Evolutionary conservation across 2,329 filamentous ascomycete species (phyloP).

Genomic region (Aspergillus costaricaensis): DNA sequence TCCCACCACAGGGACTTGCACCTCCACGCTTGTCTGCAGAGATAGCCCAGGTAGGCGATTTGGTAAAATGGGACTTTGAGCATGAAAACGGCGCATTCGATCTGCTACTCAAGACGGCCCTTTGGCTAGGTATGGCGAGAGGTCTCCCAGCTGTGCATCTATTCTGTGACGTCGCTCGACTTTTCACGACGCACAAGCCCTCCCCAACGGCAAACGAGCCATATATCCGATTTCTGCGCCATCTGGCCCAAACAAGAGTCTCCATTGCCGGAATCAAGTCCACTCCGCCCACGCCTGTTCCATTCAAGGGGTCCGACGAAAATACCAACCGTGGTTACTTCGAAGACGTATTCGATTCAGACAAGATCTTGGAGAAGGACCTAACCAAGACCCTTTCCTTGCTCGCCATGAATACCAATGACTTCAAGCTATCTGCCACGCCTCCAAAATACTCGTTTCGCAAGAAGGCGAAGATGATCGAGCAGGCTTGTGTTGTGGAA

Average conservation of each 20-base stretch:
- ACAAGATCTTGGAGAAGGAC: constrained; percentile 10
- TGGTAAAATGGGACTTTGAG: constrained; percentile 18
- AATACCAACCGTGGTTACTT: constrained; percentile 22
- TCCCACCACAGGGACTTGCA: constrained; percentile 17
- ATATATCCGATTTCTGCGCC: constrained; percentile 17
- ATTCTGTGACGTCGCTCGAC: constrained; percentile 29
- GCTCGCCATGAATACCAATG: constrained; percentile 4
- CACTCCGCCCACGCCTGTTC: constrained; percentile 12
- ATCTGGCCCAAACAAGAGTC: constrained; percentile 20
- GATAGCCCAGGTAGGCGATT: constrained; percentile 10
- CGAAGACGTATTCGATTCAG: constrained; percentile 20
- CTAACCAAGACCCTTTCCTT: constrained; percentile 15
- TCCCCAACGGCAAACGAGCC: not conserved
- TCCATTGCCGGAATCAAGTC: constrained; percentile 12
- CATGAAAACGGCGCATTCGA: constrained; percentile 12
- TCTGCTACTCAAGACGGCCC: constrained; percentile 26
- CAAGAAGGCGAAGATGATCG: constrained; percentile 8
- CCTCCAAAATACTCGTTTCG: constrained; percentile 12
- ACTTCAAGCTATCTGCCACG: constrained; percentile 3
- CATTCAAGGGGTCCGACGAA: constrained; percentile 10
- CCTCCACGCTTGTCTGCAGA: constrained; percentile 16
- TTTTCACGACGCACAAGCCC: constrained; percentile 23
- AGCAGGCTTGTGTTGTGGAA: not conserved
- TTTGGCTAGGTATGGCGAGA: constrained; percentile 30
- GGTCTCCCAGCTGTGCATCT: constrained; percentile 31